Percentiles rank a stretch among this genome's conserved stretches.
phyloP scores from a whole-genome alignment of 2,329 filamentous ascomycete genomes.

The Bertia moriformis region DNA sequence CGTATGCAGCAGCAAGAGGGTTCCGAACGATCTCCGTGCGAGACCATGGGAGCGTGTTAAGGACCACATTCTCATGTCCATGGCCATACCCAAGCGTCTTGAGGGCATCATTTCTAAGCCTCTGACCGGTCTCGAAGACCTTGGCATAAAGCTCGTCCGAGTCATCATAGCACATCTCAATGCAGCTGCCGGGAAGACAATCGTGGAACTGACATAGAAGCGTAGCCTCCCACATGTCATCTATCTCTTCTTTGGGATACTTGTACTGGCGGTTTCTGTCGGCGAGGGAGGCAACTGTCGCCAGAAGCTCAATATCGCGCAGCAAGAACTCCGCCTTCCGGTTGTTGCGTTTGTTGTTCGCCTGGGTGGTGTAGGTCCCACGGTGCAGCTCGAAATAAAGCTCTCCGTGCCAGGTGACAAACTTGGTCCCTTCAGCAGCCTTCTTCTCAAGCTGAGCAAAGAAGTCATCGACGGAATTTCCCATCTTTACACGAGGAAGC shows the following conservation, averaged over 20 bases:
- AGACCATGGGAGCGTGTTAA: conserved; percentile 82
- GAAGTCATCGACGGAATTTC: conserved; percentile 83
- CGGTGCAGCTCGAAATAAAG: conserved; percentile 95
- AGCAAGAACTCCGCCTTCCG: conserved; percentile 72
- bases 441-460: conserved; percentile 76
- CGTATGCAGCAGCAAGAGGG: conserved; percentile 20
- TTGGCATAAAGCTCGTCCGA: conserved; percentile 78
- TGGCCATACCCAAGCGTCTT: conserved; percentile 41
- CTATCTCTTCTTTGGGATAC: conserved; percentile 87
- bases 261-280: conserved; percentile 53
- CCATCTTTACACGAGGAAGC: conserved; percentile 77
- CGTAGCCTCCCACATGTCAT: conserved; percentile 87
- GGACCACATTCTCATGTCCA: conserved; percentile 31
- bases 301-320: conserved; percentile 74
- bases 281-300: conserved; percentile 64
- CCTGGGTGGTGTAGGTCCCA: conserved; percentile 92
- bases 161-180: conserved; percentile 97
- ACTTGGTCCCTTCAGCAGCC: conserved; percentile 39
- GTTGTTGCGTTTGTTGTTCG: conserved; percentile 94
- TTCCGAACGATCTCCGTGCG: conserved; percentile 61
- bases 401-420: conserved; percentile 95
- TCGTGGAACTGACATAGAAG: conserved; percentile 96
- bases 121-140: conserved; percentile 64
- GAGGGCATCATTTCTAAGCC: conserved; percentile 56
- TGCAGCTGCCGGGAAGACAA: conserved; percentile 83